phyloP scores from a whole-genome alignment of 2,329 filamentous ascomycete genomes.

The Ophiosphaerella herpotricha region DNA sequence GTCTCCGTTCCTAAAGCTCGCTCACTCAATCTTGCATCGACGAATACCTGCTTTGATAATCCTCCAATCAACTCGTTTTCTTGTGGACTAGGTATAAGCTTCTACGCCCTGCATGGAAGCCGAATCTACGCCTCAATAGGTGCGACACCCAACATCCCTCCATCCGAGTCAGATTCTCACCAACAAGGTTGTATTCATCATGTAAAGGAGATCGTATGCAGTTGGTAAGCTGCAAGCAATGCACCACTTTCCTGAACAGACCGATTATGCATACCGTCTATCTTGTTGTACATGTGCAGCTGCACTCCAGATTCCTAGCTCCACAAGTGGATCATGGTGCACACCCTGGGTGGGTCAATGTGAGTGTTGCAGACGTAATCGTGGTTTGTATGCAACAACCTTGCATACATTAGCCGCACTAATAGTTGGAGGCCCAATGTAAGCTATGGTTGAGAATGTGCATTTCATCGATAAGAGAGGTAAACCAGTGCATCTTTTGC shows the following conservation, averaged over 20 bases:
- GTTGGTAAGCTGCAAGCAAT: conserved; percentile 1
- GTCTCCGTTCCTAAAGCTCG: neutral
- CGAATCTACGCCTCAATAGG: neutral
- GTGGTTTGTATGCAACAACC: too few species aligned
- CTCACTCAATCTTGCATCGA: neutral
- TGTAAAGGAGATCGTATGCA: neutral
- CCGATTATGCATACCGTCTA: conserved; percentile 5
- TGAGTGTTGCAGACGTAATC: too few species aligned
- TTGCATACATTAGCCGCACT: too few species aligned
- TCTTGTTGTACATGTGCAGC: neutral
- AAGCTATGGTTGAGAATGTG: too few species aligned
- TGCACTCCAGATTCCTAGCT: conserved; percentile 7
- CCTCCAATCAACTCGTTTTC: conserved; percentile 1
- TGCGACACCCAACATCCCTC: conserved; percentile 1
- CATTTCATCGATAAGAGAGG: too few species aligned
- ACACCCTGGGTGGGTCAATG: too few species aligned
- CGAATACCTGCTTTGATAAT: neutral
- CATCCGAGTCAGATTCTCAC: neutral
- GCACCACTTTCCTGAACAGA: neutral
- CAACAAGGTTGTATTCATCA: neutral
- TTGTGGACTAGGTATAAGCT: neutral
- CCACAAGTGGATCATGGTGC: neutral
- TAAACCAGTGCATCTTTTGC: too few species aligned
- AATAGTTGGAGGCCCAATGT: too few species aligned
- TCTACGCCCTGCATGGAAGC: neutral